Base-by-base conservation (phyloP, 2,329 filamentous ascomycete genomes). In the Sodiomyces alkalinus region DNA sequence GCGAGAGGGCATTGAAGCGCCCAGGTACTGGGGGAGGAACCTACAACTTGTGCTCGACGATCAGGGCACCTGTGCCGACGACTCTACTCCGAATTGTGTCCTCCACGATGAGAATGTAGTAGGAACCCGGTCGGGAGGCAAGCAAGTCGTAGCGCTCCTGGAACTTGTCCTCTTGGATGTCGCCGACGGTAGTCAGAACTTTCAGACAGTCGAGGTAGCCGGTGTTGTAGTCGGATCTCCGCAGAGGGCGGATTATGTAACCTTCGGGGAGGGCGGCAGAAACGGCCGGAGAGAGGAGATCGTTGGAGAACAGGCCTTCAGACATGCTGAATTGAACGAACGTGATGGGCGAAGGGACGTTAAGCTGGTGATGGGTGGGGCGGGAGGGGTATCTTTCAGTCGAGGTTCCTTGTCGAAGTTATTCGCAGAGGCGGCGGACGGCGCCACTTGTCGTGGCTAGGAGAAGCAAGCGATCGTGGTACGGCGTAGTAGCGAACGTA, bases 1-100 rank as follows among this genome's bases (percentile, higher is more conserved):
- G 16, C 4, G 19, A 18, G n/a, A n/a, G n/a, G 18, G 14, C 10
- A 29, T 17, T 13, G 22, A 12, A 26, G n/a, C n/a, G n/a, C n/a
- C n/a, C n/a, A 19, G 19, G 11, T 26, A 35, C 15, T n/a, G 11
- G 7, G 30, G 18, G 18, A 12, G 18, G 17, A 28, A 62, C 74
- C 49, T 60, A 83, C 79, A 90, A 90, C 58, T 96, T 96, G 56
- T 79, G 72, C 71, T 98, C 90, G 27, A 93, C 82, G 40, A 96
- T 70, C 53, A 96, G 57, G 19, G 80, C 80, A 2, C 90, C 90
- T 0, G 85, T 93, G 16, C 81, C 87, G n/a, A 96, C 90, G 28
- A 96, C 72, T 29, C 68, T 60, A 17, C 55, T 52, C 27, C 56
- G 53, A 27, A 51, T 55, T 14, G 65, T 71, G 49, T 96, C 80